phyloP scores from a whole-genome alignment of 2,329 filamentous ascomycete genomes.

The Trichoderma breve region DNA sequence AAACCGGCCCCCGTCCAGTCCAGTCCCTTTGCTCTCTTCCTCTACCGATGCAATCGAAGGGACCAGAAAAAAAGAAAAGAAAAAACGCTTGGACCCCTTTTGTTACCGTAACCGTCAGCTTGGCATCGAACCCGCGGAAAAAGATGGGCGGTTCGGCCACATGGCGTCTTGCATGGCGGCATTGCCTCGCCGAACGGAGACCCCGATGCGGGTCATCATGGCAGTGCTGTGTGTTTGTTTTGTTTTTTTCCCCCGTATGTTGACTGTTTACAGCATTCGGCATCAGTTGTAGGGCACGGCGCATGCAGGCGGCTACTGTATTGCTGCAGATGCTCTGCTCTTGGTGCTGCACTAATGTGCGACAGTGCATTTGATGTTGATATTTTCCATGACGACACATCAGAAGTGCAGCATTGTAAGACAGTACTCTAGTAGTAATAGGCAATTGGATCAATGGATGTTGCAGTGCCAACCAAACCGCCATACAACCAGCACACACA shows the following conservation, averaged over 20 bases:
- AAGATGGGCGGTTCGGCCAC: not conserved
- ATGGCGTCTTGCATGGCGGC: constrained; percentile 10
- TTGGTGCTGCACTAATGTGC: not conserved
- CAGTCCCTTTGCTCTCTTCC: not conserved
- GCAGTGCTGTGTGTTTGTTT: constrained; percentile 7
- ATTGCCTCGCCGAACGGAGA: constrained; percentile 16
- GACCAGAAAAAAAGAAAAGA: not conserved
- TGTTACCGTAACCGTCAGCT: not conserved
- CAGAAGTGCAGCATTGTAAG: no score
- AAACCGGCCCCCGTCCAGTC: not conserved
- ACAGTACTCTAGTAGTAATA: not conserved
- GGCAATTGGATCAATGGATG: not conserved
- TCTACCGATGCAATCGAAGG: not conserved
- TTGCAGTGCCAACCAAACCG: not conserved
- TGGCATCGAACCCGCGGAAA: constrained; percentile 7
- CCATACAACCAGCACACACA: not conserved
- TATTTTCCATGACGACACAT: not conserved
- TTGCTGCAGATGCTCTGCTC: not conserved
- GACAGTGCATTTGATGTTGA: not conserved
- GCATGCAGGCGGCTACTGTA: not conserved
- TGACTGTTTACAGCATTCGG: not conserved
- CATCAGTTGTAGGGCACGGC: not conserved
- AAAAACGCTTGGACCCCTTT: not conserved
- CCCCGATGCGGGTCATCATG: constrained; percentile 21
- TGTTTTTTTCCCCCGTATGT: not conserved